These are phyloP conservation scores for Neurospora tetraspora DNA, from an alignment of 495 filamentous ascomycete species.

Conservation along the genomic window DNA sequence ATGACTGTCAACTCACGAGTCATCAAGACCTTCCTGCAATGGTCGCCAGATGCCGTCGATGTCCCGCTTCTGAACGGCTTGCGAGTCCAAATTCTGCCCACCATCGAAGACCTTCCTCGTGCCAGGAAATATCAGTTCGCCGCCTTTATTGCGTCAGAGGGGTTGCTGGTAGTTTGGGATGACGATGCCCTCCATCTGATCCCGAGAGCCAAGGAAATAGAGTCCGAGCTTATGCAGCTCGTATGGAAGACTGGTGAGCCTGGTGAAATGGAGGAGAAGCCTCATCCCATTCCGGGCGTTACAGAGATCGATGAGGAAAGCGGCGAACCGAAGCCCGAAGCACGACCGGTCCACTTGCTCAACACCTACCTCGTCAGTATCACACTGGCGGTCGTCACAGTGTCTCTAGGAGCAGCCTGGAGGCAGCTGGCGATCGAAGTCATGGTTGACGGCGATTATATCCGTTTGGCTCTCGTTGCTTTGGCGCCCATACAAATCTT, in stretches of 20 bases:
- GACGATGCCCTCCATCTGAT: conserved; percentile 63
- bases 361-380: conserved; percentile 58
- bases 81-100: conserved; percentile 61
- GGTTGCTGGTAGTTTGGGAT: conserved; percentile 64
- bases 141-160: conserved; percentile 61
- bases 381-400: conserved; percentile 51
- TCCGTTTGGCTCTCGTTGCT: conserved; percentile 50
- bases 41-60: conserved; percentile 59
- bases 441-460: conserved; percentile 49
- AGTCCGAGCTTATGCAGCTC: conserved; percentile 62
- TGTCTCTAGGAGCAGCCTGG: conserved; percentile 56
- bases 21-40: conserved; percentile 63
- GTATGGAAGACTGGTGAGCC: conserved; percentile 51
- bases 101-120: conserved; percentile 54
- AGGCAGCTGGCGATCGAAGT: conserved; percentile 58
- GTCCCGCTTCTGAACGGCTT: conserved; percentile 69
- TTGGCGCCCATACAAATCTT: conserved; percentile 64
- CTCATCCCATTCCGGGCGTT: conserved; percentile 24
- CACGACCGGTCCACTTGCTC: conserved; percentile 52
- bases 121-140: conserved; percentile 68
- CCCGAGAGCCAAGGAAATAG: conserved; percentile 53
- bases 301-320: conserved; percentile 61
- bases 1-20: conserved; percentile 72
- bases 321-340: conserved; percentile 52
- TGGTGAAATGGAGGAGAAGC: conserved; percentile 44